A percentile compares a stretch with the other conserved stretches of the same genome.
phyloP scores from a whole-genome alignment of 2,329 filamentous ascomycete species.

The Aspergillus transmontanensis region DNA sequence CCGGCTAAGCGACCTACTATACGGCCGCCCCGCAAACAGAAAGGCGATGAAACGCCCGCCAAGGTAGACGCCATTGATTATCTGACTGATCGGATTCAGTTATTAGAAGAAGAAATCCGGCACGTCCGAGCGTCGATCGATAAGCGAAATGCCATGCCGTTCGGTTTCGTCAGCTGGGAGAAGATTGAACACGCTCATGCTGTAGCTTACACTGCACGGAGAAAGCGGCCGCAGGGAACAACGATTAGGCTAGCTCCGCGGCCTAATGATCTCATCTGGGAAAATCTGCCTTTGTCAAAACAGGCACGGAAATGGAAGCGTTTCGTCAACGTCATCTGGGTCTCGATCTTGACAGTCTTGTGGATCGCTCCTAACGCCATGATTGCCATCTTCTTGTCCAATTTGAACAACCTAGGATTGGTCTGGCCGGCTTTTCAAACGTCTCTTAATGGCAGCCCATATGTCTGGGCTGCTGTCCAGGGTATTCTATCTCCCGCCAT shows the following conservation, averaged over 20 bases:
- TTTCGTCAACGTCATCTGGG: slow-evolving; percentile 82
- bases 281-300: slow-evolving; percentile 77
- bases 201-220: slow-evolving; percentile 79
- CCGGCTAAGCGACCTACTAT: slow-evolving; percentile 77
- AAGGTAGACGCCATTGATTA: slow-evolving; percentile 96
- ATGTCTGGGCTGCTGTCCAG: slow-evolving; percentile 83
- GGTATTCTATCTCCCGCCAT: slow-evolving; percentile 88
- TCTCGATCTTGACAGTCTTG: slow-evolving; percentile 74
- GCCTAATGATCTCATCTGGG: slow-evolving; percentile 94
- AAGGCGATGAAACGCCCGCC: slow-evolving; percentile 64
- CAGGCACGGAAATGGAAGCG: slow-evolving; percentile 70
- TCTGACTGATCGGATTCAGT: slow-evolving; percentile 78
- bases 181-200: slow-evolving; percentile 84
- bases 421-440: slow-evolving; percentile 77
- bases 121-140: slow-evolving; percentile 81
- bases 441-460: slow-evolving; percentile 63
- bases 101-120: slow-evolving; percentile 81
- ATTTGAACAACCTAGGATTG: slow-evolving; percentile 75
- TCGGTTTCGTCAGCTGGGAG: slow-evolving; percentile 92
- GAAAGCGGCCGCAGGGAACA: slow-evolving; percentile 77
- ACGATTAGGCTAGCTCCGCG: slow-evolving; percentile 78
- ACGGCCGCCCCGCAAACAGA: slow-evolving; percentile 78
- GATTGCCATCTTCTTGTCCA: slow-evolving; percentile 91
- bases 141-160: slow-evolving; percentile 83
- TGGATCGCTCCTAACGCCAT: slow-evolving; percentile 93